phyloP scores from a whole-genome alignment of 768 basidiomycete species.

The Mycena vulgaris region DNA sequence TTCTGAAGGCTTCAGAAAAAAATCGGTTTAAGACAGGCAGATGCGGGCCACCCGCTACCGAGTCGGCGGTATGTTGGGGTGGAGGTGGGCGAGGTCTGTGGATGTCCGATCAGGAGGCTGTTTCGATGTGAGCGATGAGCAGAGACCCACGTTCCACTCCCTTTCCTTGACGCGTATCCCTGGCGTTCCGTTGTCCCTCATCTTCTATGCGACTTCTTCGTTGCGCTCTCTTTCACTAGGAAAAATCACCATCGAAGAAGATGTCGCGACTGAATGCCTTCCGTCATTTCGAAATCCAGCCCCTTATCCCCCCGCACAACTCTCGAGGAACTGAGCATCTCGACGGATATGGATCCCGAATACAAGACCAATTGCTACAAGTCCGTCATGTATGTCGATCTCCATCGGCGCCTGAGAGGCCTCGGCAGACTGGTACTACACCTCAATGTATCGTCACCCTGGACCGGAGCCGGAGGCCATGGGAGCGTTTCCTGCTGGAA shows the following conservation, averaged over 20 bases:
- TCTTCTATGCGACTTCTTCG: neutral
- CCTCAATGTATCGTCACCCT: neutral
- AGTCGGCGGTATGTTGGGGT: no score
- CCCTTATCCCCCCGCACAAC: neutral
- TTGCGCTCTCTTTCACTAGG: neutral
- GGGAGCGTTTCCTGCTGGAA: neutral
- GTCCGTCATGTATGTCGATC: neutral
- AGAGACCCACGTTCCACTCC: neutral
- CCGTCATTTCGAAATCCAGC: neutral
- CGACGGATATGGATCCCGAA: neutral
- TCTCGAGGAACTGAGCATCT: neutral
- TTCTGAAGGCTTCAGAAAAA: no score
- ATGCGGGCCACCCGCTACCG: no score
- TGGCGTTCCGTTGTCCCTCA: neutral
- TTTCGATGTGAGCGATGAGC: no score
- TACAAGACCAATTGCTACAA: neutral
- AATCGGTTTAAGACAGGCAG: no score
- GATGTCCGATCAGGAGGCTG: no score
- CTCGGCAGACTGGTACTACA: neutral
- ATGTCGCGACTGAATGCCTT: neutral
- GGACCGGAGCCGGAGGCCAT: neutral
- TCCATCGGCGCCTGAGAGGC: neutral
- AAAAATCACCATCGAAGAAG: neutral
- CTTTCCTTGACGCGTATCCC: neutral
- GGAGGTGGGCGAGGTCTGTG: no score